Conservation (phyloP, 306 rosid genomes). For the Ammopiptanthus mongolicus region DNA sequence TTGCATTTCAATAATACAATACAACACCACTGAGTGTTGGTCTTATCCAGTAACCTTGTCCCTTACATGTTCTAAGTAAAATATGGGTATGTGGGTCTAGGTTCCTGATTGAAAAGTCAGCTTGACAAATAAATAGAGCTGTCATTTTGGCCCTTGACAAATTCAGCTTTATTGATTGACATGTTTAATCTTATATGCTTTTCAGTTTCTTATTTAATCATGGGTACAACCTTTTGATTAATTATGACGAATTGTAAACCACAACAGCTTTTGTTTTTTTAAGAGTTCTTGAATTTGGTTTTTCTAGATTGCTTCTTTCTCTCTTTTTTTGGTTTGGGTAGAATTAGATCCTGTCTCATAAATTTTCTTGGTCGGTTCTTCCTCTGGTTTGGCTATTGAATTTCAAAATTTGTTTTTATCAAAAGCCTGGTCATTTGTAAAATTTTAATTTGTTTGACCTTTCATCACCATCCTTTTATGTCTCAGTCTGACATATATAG, state of each 20-base stretch:
- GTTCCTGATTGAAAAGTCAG: no score
- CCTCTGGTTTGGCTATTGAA: conserved; percentile 4
- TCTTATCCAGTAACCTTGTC: no score
- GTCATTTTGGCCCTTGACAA: no score
- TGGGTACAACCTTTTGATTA: no score
- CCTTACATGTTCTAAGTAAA: no score
- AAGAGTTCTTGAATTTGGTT: not conserved
- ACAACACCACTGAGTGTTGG: no score
- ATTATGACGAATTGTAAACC: not conserved
- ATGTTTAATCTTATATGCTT: not conserved
- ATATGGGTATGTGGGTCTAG: no score
- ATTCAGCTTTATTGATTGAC: not conserved
- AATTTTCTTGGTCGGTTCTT: not conserved
- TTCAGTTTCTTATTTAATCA: no score
- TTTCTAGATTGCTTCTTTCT: not conserved
- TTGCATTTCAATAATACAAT: no score
- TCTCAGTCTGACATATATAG: not conserved
- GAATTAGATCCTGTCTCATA: not conserved
- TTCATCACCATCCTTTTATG: not conserved
- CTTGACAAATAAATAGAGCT: no score
- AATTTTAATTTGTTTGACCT: no score
- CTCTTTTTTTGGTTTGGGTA: not conserved
- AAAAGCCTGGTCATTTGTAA: not conserved
- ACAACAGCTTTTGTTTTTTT: not conserved
- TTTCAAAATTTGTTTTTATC: not conserved